Evolutionary conservation across 768 basidiomycete species (phyloP).

Genomic region (Phanerodontia chrysosporium): DNA sequence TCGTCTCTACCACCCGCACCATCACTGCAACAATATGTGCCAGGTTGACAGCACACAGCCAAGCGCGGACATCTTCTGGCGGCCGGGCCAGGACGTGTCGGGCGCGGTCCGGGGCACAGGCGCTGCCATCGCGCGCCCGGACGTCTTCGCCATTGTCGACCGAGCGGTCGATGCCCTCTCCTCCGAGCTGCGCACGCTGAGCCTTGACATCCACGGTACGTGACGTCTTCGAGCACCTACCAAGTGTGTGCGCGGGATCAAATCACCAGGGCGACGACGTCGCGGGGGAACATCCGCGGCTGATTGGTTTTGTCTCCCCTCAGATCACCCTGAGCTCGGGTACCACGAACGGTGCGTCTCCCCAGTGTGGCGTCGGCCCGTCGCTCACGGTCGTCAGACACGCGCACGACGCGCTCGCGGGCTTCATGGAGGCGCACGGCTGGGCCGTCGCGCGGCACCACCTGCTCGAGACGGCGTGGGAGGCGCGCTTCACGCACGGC

Average conservation of each 20-base stretch:
- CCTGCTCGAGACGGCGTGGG: constrained; percentile 71
- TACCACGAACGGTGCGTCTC: constrained; percentile 56
- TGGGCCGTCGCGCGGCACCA: constrained; percentile 61
- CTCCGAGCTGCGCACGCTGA: constrained; percentile 52
- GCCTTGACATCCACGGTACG: constrained; percentile 70
- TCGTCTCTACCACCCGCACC: too few species aligned
- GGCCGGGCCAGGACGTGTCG: not conserved
- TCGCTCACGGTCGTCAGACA: constrained; percentile 37
- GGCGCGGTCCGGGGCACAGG: constrained; percentile 6
- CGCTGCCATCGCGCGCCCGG: constrained; percentile 42
- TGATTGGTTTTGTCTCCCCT: not conserved
- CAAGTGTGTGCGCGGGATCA: not conserved
- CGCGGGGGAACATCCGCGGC: too few species aligned
- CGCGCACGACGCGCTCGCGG: constrained; percentile 67
- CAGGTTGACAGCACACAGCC: constrained; percentile 1
- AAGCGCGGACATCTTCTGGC: constrained; percentile 4
- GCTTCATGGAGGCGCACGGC: constrained; percentile 61
- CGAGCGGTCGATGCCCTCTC: constrained; percentile 48
- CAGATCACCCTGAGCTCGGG: constrained; percentile 67
- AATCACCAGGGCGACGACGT: too few species aligned
- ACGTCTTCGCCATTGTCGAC: constrained; percentile 60
- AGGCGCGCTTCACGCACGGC: constrained; percentile 63
- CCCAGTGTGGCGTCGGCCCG: not conserved
- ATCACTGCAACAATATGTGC: constrained; percentile 3
- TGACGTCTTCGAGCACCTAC: not conserved